phyloP scores from a whole-genome alignment of 1,139 yeast species.

The Protomyces arabidopsidicola region DNA sequence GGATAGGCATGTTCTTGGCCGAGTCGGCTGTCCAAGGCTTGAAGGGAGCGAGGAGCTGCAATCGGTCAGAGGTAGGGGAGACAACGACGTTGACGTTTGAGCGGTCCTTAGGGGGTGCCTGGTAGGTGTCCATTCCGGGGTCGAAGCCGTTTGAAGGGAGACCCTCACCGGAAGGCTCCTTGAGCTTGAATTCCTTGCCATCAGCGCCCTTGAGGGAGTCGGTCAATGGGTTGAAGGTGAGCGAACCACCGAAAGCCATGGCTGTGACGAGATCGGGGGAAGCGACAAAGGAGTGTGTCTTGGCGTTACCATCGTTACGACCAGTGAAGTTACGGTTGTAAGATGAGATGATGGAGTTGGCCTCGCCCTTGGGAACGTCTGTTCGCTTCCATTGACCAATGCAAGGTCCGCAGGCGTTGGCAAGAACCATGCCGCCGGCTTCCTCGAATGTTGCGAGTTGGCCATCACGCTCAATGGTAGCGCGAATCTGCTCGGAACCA shows the following conservation, averaged over 20 bases:
- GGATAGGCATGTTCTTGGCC: conserved; percentile 79
- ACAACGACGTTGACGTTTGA: conserved; percentile 64
- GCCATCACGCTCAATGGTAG: conserved; percentile 97
- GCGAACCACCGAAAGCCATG: conserved; percentile 93
- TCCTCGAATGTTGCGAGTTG: conserved; percentile 83
- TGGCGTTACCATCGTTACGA: conserved; percentile 98
- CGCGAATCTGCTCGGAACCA: conserved; percentile 99
- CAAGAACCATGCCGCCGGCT: conserved; percentile 91
- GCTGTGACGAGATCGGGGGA: conserved; percentile 98
- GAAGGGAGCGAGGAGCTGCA: conserved; percentile 88
- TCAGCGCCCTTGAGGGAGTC: conserved; percentile 89
- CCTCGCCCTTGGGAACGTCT: conserved; percentile 95
- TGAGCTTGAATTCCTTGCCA: conserved; percentile 91
- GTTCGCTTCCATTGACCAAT: conserved; percentile 99
- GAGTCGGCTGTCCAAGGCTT: conserved; percentile 95
- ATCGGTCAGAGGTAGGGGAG: conserved; percentile 80
- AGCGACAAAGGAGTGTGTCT: conserved; percentile 95
- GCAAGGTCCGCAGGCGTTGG: conserved; percentile 99
- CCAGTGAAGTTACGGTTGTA: conserved; percentile 99
- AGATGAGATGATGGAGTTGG: conserved; percentile 96
- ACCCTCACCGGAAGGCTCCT: conserved; percentile 88
- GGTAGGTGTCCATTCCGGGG: conserved; percentile 92
- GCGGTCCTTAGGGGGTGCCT: conserved; percentile 94
- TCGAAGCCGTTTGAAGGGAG: conserved; percentile 92
- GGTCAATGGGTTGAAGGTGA: conserved; percentile 96